A percentile compares a stretch with the other conserved stretches of the same genome.
These are phyloP conservation scores for bread wheat (Triticum aestivum) DNA, from an alignment of 176 grass and related monocot species.

Conservation along the genomic window DNA sequence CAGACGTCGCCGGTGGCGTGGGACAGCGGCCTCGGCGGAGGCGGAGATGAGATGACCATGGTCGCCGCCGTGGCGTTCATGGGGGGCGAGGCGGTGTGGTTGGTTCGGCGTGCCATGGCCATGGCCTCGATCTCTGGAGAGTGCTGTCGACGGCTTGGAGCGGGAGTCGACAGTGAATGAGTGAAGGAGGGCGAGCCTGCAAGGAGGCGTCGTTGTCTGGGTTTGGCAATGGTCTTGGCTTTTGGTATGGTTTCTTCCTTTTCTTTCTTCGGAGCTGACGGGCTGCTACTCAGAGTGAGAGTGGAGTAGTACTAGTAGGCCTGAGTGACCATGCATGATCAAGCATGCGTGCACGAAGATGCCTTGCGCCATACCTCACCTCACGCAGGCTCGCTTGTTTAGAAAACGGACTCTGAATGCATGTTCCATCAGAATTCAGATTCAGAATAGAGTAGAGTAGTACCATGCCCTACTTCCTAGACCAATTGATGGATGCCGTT, in stretches of 20 bases:
- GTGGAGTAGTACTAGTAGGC: background rate
- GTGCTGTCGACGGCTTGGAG: slow-evolving; percentile 23
- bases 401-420: background rate
- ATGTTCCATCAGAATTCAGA: background rate
- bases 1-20: slow-evolving; percentile 32
- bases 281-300: background rate
- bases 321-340: background rate
- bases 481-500: background rate
- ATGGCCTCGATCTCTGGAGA: background rate
- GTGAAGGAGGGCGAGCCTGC: slow-evolving; percentile 3
- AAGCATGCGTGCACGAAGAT: background rate
- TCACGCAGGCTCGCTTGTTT: background rate
- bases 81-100: slow-evolving; percentile 37
- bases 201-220: background rate
- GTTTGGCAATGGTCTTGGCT: slow-evolving; percentile 8
- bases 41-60: slow-evolving; percentile 22
- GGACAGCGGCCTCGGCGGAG: slow-evolving; percentile 6
- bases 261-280: background rate
- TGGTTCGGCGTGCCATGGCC: slow-evolving; percentile 31
- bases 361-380: background rate
- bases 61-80: background rate
- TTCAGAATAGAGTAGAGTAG: background rate
- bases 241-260: slow-evolving; percentile 15
- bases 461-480: background rate
- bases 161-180: background rate